These are phyloP conservation scores for Kappamyces sp. DNA, from an alignment of 192 early-diverging fungal genomes.

Conservation along the genomic window DNA sequence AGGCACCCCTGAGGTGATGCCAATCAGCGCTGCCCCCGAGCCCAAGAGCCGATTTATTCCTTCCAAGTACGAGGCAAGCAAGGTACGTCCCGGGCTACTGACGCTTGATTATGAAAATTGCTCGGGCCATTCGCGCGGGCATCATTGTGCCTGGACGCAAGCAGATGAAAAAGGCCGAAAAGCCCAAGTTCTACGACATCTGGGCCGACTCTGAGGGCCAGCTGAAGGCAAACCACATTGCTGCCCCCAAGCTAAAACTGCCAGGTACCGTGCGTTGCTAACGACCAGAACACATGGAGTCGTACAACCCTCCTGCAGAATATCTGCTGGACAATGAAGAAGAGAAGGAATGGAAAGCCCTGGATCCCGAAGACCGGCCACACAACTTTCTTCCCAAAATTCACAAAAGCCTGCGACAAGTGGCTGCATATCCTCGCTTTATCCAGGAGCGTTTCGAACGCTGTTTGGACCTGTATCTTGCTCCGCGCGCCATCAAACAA, in stretches of 20 bases:
- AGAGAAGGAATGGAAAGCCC: slow-evolving; percentile 67
- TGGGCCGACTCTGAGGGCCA: slow-evolving; percentile 71
- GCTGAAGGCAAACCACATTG: slow-evolving; percentile 67
- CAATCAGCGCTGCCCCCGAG: slow-evolving; percentile 85
- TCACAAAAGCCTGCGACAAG: slow-evolving; percentile 69
- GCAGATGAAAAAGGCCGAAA: slow-evolving; percentile 24
- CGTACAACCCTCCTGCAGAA: slow-evolving; percentile 95
- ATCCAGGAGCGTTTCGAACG: slow-evolving; percentile 94
- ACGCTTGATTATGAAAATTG: slow-evolving; percentile 87
- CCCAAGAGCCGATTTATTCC: slow-evolving; percentile 94
- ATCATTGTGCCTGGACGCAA: slow-evolving; percentile 62
- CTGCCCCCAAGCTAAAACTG: slow-evolving; percentile 82
- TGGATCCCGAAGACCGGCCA: slow-evolving; percentile 72
- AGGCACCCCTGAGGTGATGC: slow-evolving; percentile 69
- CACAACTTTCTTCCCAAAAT: slow-evolving; percentile 63
- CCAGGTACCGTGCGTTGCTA: slow-evolving; percentile 46
- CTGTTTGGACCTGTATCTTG: slow-evolving; percentile 94
- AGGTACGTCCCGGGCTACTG: slow-evolving; percentile 31
- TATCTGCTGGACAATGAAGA: slow-evolving; percentile 85
- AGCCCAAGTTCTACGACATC: slow-evolving; percentile 77
- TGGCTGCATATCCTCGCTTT: slow-evolving; percentile 84
- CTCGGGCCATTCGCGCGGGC: slow-evolving; percentile 88
- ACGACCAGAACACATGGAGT: slow-evolving; percentile 66
- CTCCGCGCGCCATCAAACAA: slow-evolving; percentile 84
- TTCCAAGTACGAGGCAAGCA: slow-evolving; percentile 89